Conservation (phyloP, 2,329 filamentous ascomycete genomes). For the Monosporascus sp. region DNA sequence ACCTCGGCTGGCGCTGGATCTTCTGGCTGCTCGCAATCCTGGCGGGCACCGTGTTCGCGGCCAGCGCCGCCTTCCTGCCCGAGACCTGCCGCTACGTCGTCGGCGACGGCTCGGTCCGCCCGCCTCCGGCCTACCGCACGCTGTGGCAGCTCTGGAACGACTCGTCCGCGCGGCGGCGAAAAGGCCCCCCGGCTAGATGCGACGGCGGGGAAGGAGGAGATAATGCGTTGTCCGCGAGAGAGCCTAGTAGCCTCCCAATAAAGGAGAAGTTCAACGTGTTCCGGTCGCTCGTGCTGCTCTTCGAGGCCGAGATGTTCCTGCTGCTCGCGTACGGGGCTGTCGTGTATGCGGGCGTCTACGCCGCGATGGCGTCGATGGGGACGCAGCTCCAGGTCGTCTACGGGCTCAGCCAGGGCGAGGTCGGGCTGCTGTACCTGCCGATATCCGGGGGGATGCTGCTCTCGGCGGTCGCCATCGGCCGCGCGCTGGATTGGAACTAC, state of each 20-base stretch:
- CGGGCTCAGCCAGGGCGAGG: constrained; percentile 42
- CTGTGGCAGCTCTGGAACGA: constrained; percentile 24
- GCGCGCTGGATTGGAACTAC: constrained; percentile 56
- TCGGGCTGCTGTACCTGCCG: constrained; percentile 36
- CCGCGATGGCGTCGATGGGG: constrained; percentile 26
- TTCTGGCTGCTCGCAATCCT: constrained; percentile 48
- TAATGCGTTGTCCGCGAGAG: constrained; percentile 19
- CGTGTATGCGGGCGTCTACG: constrained; percentile 30
- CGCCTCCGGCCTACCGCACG: constrained; percentile 22
- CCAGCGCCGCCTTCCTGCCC: constrained; percentile 38
- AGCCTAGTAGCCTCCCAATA: constrained; percentile 39
- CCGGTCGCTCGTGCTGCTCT: constrained; percentile 27
- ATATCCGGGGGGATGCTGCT: constrained; percentile 31
- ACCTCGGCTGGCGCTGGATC: constrained; percentile 44
- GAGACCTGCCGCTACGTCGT: constrained; percentile 38
- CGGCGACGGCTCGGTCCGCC: constrained; percentile 37
- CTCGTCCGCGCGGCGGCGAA: not conserved
- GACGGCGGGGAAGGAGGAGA: constrained; percentile 28
- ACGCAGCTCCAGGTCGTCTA: constrained; percentile 38
- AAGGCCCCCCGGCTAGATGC: constrained; percentile 7
- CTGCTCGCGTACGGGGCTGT: constrained; percentile 28
- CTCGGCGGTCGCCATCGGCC: constrained; percentile 33
- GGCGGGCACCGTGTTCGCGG: constrained; percentile 25
- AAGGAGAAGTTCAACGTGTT: constrained; percentile 26
- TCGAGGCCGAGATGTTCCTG: constrained; percentile 30